Percentiles rank a stretch among this genome's conserved stretches.
Conservation (phyloP, 768 basidiomycete species). For the Trametes cubensis region DNA sequence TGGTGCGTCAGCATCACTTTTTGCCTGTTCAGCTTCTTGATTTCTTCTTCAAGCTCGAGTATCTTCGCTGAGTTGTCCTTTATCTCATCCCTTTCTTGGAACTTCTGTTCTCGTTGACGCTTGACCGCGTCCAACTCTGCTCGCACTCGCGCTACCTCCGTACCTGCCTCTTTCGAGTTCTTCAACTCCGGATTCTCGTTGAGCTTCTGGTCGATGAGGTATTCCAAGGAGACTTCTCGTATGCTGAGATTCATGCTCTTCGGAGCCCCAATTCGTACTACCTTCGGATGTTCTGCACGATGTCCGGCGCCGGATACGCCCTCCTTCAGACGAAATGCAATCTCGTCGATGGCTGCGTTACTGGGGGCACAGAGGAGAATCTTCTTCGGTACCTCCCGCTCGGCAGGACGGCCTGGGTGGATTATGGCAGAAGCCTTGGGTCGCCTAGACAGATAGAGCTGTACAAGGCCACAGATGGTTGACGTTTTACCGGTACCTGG, state of each 20-base stretch:
- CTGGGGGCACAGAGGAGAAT: conserved; percentile 94
- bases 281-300: conserved; percentile 60
- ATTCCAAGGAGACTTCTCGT: conserved; percentile 85
- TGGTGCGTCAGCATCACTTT: conserved; percentile 66
- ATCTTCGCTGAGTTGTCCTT: conserved; percentile 59
- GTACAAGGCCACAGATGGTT: conserved; percentile 94
- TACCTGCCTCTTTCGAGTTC: conserved; percentile 53
- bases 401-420: conserved; percentile 49
- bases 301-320: conserved; percentile 65
- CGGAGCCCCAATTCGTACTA: conserved; percentile 88
- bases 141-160: conserved; percentile 60
- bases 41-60: conserved; percentile 67
- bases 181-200: conserved; percentile 44
- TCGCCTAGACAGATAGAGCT: conserved; percentile 72
- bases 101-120: conserved; percentile 56
- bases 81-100: conserved; percentile 57
- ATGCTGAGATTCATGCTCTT: conserved; percentile 75
- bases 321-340: conserved; percentile 83
- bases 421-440: conserved; percentile 50
- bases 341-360: conserved; percentile 98
- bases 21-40: conserved; percentile 64
- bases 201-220: conserved; percentile 77
- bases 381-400: conserved; percentile 60
- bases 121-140: conserved; percentile 74
- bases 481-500: conserved; percentile 99